Base-by-base conservation (phyloP, 495 filamentous ascomycete species). In the Letharia lupina region DNA sequence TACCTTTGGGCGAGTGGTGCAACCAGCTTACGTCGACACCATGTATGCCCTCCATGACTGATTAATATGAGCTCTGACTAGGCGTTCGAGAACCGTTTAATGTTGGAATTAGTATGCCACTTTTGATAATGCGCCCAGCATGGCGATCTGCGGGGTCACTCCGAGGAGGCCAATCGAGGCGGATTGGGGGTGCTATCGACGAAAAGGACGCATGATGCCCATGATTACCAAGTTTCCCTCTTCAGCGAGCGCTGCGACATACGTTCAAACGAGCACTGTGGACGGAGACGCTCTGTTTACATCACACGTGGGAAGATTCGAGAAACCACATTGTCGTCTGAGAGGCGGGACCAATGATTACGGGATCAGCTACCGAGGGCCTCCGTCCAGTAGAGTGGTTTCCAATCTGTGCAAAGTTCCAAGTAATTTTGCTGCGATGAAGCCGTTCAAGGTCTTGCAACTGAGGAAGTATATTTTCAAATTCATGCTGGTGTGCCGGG, bases 21-120 rank as follows among this genome's bases (percentile, higher is more conserved):
- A 88, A 80, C 86, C 86, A 89, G 75, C 80, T 84, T 64, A 89
- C 85, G 76, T 89, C 86, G 62, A 89, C 83, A 31, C 85, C 86
- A 72, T 87, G 81, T 66, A 86, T 80, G 47, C 79, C 80, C 73
- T 88, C 86, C 86, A 84, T 84, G 18, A 37, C 39, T 16, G 23
- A 11, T 54, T 23, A 28, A 4, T 33, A 64, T 56, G 31, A 42
- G 59, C 54, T 57, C 56, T 41, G 42, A 44, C 23, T 18, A 57
- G 28, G 41, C 13, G 40, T 59, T 65, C 15, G 35, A 45, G 16
- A n/a, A 56, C 42, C 47, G 56, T 60, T 45, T n/a, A 10, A 23
- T 47, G 44, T 28, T 44, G 50, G 56, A 50, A 37, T 65, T 56
- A 60, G 28, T 39, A 23, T 57, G 28, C 23, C 42, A 48, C 42